Evolutionary conservation across 2,329 filamentous ascomycete genomes (phyloP), one percentile per base, ranked within the genome.

Genomic region (Alternaria panax): DNA sequence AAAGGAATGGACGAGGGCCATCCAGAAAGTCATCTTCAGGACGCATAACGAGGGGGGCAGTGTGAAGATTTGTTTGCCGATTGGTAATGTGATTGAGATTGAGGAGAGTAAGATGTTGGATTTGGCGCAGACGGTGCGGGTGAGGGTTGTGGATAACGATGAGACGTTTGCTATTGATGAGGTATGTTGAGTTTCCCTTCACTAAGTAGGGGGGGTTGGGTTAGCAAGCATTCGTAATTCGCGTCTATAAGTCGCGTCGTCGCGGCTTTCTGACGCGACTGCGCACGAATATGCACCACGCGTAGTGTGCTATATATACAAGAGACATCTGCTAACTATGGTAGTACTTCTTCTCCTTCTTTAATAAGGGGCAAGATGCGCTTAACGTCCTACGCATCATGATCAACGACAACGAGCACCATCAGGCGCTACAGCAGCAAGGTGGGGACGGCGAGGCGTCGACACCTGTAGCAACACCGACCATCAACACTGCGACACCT

Each of bases 11-110:
- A 93, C 97, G 45, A 95, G 95, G 78, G 88, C 91, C 53, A 82
- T 99, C 25, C 94, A 97, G 74, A 91, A 95, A 60, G 93, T 97
- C 68, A 97, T 98, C 57, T 98, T 98, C 74, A 87, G 93, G 51
- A 94, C 93, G 11, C 93, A 96, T 79, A 98, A 98, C 72, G 94
- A 97, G 64, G 94, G 95, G 9, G 93, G 97, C 74, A 97, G 93
- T 73, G 92, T 99, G 76, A 98, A 98, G 81, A 96, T 98, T 55
- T 95, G 92, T 1, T 80, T 98, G 27, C 94, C 93, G 0, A 91
- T 97, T 51, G 86, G 89, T 59, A 97, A 96, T 66, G 86, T 98
- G 20, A 88, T 98, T 58, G 94, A 98, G 68, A 88, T 98, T 45
- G 95, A 98, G 76, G 92, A 97, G 65, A 95, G 90, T 47, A 90